A percentile compares a stretch with the other conserved stretches of the same genome.
Evolutionary conservation across 2,329 filamentous ascomycete genomes (phyloP).

Genomic region (Alternaria dauci): DNA sequence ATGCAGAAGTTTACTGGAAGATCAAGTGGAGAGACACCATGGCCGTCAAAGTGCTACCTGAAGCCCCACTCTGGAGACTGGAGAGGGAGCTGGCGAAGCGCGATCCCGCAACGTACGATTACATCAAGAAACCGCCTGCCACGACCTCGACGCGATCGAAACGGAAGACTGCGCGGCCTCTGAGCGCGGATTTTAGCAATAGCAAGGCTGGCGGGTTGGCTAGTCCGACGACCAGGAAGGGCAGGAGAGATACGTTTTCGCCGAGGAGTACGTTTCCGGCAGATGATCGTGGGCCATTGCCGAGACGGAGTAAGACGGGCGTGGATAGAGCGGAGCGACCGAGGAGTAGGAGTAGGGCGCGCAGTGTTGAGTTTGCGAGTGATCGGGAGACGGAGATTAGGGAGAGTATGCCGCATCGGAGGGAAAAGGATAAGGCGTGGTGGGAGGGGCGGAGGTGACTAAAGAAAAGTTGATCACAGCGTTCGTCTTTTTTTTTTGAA

Average conservation of each 20-base stretch:
- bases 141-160: constrained; percentile 31
- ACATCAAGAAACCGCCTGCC: constrained; percentile 48
- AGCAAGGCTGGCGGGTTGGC: constrained; percentile 13
- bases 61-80: constrained; percentile 56
- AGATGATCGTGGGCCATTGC: constrained; percentile 18
- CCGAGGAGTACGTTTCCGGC: constrained; percentile 33
- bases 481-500: background rate
- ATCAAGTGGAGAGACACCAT: constrained; percentile 47
- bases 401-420: constrained; percentile 46
- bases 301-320: constrained; percentile 17
- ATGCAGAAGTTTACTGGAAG: constrained; percentile 57
- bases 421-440: constrained; percentile 46
- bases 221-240: constrained; percentile 12
- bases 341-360: constrained; percentile 30
- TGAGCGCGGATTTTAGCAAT: constrained; percentile 26
- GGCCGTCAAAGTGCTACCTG: constrained; percentile 53
- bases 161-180: constrained; percentile 21
- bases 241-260: constrained; percentile 33
- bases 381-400: constrained; percentile 44
- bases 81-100: constrained; percentile 54
- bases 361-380: constrained; percentile 38
- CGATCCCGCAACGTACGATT: constrained; percentile 54
- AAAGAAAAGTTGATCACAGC: background rate
- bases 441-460: constrained; percentile 39
- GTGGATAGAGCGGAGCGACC: constrained; percentile 16